Evolutionary conservation across 176 grass and related monocot species (phyloP), one percentile per base, ranked within the genome.

Genomic region (Oryza coarctata): DNA sequence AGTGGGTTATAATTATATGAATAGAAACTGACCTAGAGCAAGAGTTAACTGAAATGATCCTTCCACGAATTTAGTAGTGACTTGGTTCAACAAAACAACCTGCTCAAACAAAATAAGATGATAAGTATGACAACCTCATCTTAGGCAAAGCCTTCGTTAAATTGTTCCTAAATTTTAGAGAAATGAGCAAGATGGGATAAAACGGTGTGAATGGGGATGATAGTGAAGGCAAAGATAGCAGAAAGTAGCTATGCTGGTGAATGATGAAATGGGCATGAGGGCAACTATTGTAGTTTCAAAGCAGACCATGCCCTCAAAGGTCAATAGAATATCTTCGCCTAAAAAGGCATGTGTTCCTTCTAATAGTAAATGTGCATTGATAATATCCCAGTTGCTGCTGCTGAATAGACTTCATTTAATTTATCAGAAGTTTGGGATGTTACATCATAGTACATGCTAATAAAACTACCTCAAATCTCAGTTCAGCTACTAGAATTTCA

Each of bases 51-150:
- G 93, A 90, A 93, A 99, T 75, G 91, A 91, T 31, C 93, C 91
- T 86, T 95, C 93, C 12, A 80, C 89, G 91, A 90, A 91, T 88
- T 98, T 98, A 12, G 92, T 95, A 73, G 96, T 95, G 18, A 98
- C 96, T 90, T 98, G 93, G 74, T 98, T 98, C 87, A 95, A 86
- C 73, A 98, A 87, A 63, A 98, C 88, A 87, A 95, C 90, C 96
- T 98, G 88, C 63, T 61, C 64, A 86, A 71, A 70, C 31, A 86
- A 86, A 85, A 76, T 55, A 69, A 77, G n/a, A 71, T 26, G 27
- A 74, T 12, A 60, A 68, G 28, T 58, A 77, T 57, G 47, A 65
- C 81, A 85, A 55, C 52, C 52, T 58, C 40, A 75, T 40, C 40
- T 73, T 27, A 61, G 38, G 69, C 11, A 43, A 13, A 44, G 20